Conservation (phyloP, 2,329 filamentous ascomycete species). For the Monilinia polystroma region DNA sequence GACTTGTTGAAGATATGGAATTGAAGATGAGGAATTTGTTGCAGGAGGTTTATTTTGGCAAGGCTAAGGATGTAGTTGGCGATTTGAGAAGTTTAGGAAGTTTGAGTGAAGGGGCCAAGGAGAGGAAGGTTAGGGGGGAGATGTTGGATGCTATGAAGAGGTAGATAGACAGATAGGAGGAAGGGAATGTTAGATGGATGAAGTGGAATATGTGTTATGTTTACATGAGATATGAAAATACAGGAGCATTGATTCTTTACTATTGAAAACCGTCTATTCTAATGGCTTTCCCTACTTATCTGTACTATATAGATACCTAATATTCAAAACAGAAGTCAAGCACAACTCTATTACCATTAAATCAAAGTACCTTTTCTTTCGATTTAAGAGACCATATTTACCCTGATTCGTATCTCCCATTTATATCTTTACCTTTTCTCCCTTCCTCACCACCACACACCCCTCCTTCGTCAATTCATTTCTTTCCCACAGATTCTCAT, state of each 20-base stretch:
- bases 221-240: conserved; percentile 21
- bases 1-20: conserved; percentile 98
- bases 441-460: not conserved
- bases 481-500: not conserved
- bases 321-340: not conserved
- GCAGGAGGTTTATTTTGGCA: conserved; percentile 99
- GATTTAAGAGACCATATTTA: not conserved
- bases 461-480: not conserved
- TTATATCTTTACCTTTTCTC: not conserved
- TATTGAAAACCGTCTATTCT: not conserved
- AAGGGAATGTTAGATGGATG: not conserved
- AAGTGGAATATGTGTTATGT: conserved; percentile 10
- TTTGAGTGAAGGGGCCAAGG: conserved; percentile 79
- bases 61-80: conserved; percentile 97
- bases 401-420: not conserved
- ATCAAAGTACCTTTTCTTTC: not conserved
- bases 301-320: not conserved
- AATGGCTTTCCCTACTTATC: not conserved
- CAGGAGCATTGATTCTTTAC: conserved; percentile 8
- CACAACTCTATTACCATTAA: not conserved
- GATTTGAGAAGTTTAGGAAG: conserved; percentile 85
- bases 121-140: conserved; percentile 82
- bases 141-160: conserved; percentile 66
- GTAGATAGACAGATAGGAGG: conserved; percentile 19
- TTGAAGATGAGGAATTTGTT: conserved; percentile 97